Evolutionary conservation across 2,329 filamentous ascomycete genomes (phyloP).

Genomic region (Pezicula neosporulosa): DNA sequence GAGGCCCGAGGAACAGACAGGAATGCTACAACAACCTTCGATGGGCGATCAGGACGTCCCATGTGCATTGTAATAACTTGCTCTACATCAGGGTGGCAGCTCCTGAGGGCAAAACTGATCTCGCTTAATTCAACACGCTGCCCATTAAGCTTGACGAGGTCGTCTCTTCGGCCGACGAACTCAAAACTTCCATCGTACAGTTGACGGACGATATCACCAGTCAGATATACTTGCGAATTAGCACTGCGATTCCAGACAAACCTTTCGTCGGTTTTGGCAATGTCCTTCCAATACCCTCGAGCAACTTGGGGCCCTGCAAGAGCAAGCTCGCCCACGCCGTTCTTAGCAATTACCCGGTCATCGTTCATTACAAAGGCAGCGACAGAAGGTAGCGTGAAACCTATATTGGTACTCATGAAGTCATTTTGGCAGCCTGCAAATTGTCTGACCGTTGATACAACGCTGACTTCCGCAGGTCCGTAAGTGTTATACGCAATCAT

Average conservation of each 20-base stretch:
- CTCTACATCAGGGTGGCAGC: constrained; percentile 24
- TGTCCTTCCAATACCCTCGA: not conserved
- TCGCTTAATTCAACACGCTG: constrained; percentile 62
- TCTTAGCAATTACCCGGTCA: not conserved
- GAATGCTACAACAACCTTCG: constrained; percentile 27
- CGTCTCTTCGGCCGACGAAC: constrained; percentile 59
- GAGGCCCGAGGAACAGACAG: constrained; percentile 17
- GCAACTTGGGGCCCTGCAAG: not conserved
- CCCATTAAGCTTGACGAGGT: constrained; percentile 63
- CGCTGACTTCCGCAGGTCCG: constrained; percentile 34
- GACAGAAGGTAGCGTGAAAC: constrained; percentile 28
- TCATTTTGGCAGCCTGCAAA: constrained; percentile 23
- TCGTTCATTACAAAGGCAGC: constrained; percentile 27
- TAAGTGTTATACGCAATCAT: constrained; percentile 35
- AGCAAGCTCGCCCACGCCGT: not conserved
- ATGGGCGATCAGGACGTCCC: constrained; percentile 24
- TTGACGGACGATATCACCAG: constrained; percentile 37
- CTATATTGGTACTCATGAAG: constrained; percentile 28
- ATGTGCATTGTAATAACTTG: constrained; percentile 27
- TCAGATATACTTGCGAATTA: constrained; percentile 19
- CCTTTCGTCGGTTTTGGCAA: not conserved
- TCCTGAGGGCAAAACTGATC: constrained; percentile 36
- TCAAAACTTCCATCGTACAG: constrained; percentile 55
- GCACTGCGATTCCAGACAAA: not conserved
- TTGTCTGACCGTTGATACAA: constrained; percentile 28